Percentiles rank a stretch among this genome's conserved stretches.
Evolutionary conservation across 257 asterid species (phyloP).

Genomic region (Lavandula angustifolia): DNA sequence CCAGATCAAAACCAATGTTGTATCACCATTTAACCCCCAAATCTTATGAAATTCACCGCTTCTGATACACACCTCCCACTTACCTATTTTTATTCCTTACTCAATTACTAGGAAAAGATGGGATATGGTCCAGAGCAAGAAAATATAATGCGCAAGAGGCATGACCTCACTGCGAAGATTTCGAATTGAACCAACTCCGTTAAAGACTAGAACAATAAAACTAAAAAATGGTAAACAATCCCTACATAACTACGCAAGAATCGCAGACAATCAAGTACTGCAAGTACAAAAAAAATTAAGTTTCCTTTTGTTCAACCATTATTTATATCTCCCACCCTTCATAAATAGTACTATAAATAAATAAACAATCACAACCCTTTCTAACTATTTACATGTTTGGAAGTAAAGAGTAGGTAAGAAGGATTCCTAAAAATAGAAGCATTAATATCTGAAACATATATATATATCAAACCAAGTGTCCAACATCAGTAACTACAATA

Average conservation of each 20-base stretch:
- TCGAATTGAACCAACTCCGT: slow-evolving; percentile 22
- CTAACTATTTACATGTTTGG: neutral
- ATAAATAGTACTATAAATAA: neutral
- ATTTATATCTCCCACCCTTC: slow-evolving; percentile 3
- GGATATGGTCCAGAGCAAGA: neutral
- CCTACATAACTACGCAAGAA: slow-evolving; percentile 20
- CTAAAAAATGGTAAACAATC: slow-evolving; percentile 8
- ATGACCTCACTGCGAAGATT: slow-evolving; percentile 1
- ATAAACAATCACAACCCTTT: slow-evolving; percentile 11
- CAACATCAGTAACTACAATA: slow-evolving; percentile 14
- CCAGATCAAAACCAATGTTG: neutral
- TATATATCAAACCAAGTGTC: slow-evolving; percentile 2
- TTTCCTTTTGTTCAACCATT: slow-evolving; percentile 4
- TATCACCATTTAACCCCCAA: neutral
- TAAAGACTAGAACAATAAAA: slow-evolving; percentile 2
- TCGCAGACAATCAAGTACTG: slow-evolving; percentile 21
- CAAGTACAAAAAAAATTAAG: slow-evolving; percentile 9
- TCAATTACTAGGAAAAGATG: slow-evolving; percentile 1
- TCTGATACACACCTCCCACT: neutral
- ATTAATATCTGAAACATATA: neutral
- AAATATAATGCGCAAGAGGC: neutral
- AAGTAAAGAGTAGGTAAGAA: neutral
- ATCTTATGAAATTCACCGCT: neutral
- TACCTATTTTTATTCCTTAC: neutral
- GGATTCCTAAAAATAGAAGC: neutral